Evolutionary conservation across 1,284 basidiomycete genomes (phyloP).

Genomic region (Cryptococcus deneoformans): DNA sequence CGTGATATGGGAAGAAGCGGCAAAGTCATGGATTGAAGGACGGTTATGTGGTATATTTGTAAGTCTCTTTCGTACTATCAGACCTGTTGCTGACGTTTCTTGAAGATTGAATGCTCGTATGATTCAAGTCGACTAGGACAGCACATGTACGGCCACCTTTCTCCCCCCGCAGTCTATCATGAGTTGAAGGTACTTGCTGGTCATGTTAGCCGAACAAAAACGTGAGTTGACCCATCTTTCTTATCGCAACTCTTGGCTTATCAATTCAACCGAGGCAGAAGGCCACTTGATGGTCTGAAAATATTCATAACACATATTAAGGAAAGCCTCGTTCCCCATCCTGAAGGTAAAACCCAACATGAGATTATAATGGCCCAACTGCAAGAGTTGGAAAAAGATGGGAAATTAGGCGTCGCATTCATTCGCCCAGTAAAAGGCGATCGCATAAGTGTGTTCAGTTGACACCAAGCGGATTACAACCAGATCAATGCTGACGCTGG

Average conservation of each 20-base stretch:
- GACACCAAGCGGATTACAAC: too few species aligned
- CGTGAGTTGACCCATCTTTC: neutral
- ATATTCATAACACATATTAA: conserved; percentile 49
- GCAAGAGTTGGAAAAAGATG: conserved; percentile 25
- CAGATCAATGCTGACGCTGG: too few species aligned
- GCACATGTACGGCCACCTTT: conserved; percentile 47
- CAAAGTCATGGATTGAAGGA: conserved; percentile 28
- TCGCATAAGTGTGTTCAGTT: conserved; percentile 36
- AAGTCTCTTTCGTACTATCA: conserved; percentile 12
- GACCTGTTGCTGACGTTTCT: neutral
- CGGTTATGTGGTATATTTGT: conserved; percentile 44
- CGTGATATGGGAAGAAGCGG: conserved; percentile 43
- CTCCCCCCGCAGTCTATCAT: conserved; percentile 37
- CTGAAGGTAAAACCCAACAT: conserved; percentile 29
- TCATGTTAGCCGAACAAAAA: conserved; percentile 10
- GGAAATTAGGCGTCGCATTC: conserved; percentile 38
- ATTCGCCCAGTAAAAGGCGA: conserved; percentile 34
- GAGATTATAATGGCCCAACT: conserved; percentile 38
- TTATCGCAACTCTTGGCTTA: neutral
- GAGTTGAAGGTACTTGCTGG: conserved; percentile 38
- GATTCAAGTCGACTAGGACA: conserved; percentile 35
- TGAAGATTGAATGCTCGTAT: conserved; percentile 50
- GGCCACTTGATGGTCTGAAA: conserved; percentile 34
- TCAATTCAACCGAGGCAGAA: conserved; percentile 4
- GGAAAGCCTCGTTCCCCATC: conserved; percentile 40